These are phyloP conservation scores for Diaporthe vexans DNA, from an alignment of 2,329 filamentous ascomycete genomes.

Conservation along the genomic window DNA sequence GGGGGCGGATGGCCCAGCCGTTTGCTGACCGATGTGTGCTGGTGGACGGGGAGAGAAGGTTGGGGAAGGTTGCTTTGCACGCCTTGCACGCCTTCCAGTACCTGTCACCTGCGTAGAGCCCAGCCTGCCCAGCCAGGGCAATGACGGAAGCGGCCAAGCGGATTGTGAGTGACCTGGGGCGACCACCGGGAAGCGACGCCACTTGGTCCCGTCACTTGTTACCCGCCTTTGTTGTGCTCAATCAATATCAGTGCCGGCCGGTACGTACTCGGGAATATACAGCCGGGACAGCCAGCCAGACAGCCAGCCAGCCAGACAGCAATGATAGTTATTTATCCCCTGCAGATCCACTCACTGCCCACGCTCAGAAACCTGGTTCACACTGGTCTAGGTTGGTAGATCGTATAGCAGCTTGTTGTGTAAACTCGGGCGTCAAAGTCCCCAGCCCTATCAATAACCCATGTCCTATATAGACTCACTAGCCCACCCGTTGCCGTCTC, in stretches of 20 bases:
- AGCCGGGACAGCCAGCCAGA: too few relatives aligned
- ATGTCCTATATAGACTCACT: neutral
- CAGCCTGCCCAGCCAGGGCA: neutral
- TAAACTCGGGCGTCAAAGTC: neutral
- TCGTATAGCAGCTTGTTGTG: neutral
- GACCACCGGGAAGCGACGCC: conserved; percentile 20
- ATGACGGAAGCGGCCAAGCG: conserved; percentile 31
- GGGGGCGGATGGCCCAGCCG: too few relatives aligned
- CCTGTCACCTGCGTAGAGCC: neutral
- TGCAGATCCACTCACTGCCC: conserved; percentile 25
- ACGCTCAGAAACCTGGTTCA: neutral
- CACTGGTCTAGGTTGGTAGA: neutral
- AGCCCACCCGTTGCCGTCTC: neutral
- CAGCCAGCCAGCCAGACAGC: too few relatives aligned
- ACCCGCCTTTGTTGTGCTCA: neutral
- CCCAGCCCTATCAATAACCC: conserved; percentile 6
- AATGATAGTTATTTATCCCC: neutral
- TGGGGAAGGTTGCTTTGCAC: conserved; percentile 36
- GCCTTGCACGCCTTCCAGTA: neutral
- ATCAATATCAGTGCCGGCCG: neutral
- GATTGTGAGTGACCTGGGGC: conserved; percentile 20
- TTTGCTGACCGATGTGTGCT: conserved; percentile 4
- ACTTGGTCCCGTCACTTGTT: conserved; percentile 3
- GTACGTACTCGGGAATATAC: neutral
- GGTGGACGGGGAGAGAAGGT: conserved; percentile 38